These are phyloP conservation scores for Vitis rupestris DNA, from an alignment of 164 flowering plant genomes.

Conservation along the genomic window DNA sequence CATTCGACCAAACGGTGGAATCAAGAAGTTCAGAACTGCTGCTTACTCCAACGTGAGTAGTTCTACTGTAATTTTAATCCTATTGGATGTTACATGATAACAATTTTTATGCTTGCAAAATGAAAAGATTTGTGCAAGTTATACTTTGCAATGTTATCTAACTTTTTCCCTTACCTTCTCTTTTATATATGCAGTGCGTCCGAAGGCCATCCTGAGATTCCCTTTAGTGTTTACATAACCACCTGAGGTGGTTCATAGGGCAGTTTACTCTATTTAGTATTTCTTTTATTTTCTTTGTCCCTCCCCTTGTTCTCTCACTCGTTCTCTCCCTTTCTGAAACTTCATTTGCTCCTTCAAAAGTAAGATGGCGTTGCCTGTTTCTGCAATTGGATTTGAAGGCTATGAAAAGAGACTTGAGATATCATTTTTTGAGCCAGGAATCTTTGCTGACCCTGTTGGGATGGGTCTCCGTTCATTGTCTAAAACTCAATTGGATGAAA, in stretches of 20 bases:
- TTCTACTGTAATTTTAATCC: background rate
- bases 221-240: slow-evolving; percentile 9
- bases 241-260: slow-evolving; percentile 15
- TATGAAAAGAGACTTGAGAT: slow-evolving; percentile 88
- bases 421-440: slow-evolving; percentile 53
- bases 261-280: slow-evolving; percentile 8
- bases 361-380: slow-evolving; percentile 44
- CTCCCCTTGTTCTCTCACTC: slow-evolving; percentile 13
- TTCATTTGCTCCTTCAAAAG: slow-evolving; percentile 6
- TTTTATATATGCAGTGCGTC: slow-evolving; percentile 59
- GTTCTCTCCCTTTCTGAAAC: slow-evolving; percentile 1
- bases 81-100: too few relatives aligned
- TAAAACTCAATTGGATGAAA: slow-evolving; percentile 61
- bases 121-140: background rate
- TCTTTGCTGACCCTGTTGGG: slow-evolving; percentile 60
- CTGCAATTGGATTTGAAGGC: slow-evolving; percentile 93
- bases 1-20: slow-evolving; percentile 65
- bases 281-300: slow-evolving; percentile 1
- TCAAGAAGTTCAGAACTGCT: slow-evolving; percentile 71
- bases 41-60: slow-evolving; percentile 72
- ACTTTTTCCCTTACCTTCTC: background rate
- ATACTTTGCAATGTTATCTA: too few relatives aligned
- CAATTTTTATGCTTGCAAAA: background rate
- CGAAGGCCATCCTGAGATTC: slow-evolving; percentile 83
- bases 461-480: slow-evolving; percentile 64